phyloP scores from a whole-genome alignment of 2,329 filamentous ascomycete genomes.

The Venturia oleaginea region DNA sequence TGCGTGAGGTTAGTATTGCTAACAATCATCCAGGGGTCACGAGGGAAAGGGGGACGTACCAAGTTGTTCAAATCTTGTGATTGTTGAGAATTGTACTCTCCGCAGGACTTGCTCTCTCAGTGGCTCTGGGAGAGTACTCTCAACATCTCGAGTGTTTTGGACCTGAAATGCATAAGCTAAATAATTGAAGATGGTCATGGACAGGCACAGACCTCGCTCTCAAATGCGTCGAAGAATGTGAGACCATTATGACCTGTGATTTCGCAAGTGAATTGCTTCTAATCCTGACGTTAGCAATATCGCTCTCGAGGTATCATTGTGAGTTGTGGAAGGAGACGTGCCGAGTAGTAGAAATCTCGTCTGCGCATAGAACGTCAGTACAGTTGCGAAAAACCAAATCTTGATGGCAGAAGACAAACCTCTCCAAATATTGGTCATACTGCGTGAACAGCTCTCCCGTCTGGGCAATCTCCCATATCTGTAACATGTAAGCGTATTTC shows the following conservation, averaged over 20 bases:
- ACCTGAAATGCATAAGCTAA: conserved; percentile 24
- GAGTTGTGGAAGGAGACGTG: conserved; percentile 33
- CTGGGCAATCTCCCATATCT: conserved; percentile 88
- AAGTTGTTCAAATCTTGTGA: conserved; percentile 78
- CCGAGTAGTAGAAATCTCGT: conserved; percentile 90
- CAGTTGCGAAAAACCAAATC: conserved; percentile 2
- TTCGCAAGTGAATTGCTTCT: conserved; percentile 89
- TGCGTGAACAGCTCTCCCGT: conserved; percentile 83
- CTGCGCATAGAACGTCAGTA: conserved; percentile 35
- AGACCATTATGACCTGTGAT: conserved; percentile 89
- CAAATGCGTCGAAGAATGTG: conserved; percentile 84
- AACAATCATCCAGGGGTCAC: neutral
- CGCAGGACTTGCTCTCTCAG: conserved; percentile 85
- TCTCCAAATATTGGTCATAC: conserved; percentile 78
- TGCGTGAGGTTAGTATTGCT: conserved; percentile 16
- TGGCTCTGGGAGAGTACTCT: conserved; percentile 82
- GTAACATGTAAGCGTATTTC: conserved; percentile 14
- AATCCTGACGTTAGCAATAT: conserved; percentile 21
- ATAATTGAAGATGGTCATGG: conserved; percentile 16
- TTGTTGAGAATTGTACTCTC: conserved; percentile 82
- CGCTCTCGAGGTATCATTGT: neutral
- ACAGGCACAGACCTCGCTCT: conserved; percentile 65
- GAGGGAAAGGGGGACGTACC: conserved; percentile 36
- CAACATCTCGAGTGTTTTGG: conserved; percentile 56
- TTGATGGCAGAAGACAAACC: conserved; percentile 46